phyloP scores from a whole-genome alignment of 2,329 filamentous ascomycete species.

The Nothophoma quercina region DNA sequence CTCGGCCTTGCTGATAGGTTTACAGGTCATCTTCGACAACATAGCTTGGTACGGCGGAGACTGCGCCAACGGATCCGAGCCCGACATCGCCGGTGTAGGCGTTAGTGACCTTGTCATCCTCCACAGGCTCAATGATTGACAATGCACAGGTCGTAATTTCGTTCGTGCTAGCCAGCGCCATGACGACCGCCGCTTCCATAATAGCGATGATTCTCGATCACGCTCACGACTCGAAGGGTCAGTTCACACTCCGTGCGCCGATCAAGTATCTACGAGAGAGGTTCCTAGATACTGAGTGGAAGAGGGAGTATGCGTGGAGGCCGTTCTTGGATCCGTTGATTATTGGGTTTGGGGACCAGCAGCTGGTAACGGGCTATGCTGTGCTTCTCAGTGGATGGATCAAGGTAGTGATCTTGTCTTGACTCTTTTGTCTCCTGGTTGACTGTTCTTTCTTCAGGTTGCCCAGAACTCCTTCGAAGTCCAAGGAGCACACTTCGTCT shows the following conservation, averaged over 20 bases:
- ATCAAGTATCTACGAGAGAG: constrained; percentile 34
- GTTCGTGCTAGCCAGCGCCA: constrained; percentile 39
- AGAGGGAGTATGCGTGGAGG: constrained; percentile 40
- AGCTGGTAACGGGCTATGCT: constrained; percentile 43
- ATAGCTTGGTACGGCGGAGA: constrained; percentile 27
- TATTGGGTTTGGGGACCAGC: constrained; percentile 43
- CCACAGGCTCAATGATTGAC: neutral
- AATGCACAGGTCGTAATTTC: constrained; percentile 39
- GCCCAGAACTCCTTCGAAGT: constrained; percentile 35
- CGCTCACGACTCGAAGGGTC: constrained; percentile 36
- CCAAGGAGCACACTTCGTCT: constrained; percentile 41
- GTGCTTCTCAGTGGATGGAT: constrained; percentile 43
- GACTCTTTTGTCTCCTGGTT: neutral
- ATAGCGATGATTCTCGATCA: constrained; percentile 45
- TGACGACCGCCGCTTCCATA: constrained; percentile 41
- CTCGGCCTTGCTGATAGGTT: neutral
- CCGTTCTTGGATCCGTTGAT: constrained; percentile 43
- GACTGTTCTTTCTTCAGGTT: constrained; percentile 20
- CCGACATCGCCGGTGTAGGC: constrained; percentile 42
- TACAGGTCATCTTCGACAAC: constrained; percentile 33
- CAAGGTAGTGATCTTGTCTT: constrained; percentile 26
- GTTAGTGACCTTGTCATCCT: constrained; percentile 13
- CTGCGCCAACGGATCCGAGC: constrained; percentile 35
- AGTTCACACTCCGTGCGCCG: constrained; percentile 29
- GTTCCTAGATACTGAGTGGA: constrained; percentile 38